phyloP scores from a whole-genome alignment of 2,329 filamentous ascomycete genomes.

The Lomentospora prolificans region DNA sequence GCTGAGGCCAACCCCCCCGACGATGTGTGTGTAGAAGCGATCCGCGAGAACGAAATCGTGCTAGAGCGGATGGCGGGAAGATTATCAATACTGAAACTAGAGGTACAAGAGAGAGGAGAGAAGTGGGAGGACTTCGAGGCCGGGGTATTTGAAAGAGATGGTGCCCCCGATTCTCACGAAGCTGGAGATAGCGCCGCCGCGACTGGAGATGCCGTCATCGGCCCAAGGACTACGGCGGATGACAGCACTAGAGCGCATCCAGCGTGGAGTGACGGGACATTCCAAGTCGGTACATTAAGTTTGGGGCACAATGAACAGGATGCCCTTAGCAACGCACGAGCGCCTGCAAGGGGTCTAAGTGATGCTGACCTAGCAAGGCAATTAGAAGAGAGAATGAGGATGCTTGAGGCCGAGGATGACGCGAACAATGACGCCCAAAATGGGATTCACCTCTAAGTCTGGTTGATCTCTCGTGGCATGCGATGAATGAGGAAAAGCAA shows the following conservation, averaged over 20 bases:
- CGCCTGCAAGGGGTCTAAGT: slow-evolving; percentile 36
- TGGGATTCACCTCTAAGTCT: slow-evolving; percentile 50
- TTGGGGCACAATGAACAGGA: slow-evolving; percentile 8
- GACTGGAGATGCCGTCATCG: slow-evolving; percentile 13
- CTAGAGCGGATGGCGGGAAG: slow-evolving; percentile 59
- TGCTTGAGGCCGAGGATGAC: slow-evolving; percentile 31
- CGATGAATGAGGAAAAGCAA: too few relatives aligned
- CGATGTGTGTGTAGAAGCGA: slow-evolving; percentile 63
- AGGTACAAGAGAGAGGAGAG: slow-evolving; percentile 50
- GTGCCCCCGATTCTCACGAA: slow-evolving; percentile 7
- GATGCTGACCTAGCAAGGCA: slow-evolving; percentile 50
- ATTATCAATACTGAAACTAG: slow-evolving; percentile 50
- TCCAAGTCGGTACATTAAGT: slow-evolving; percentile 46
- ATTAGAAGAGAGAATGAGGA: slow-evolving; percentile 44
- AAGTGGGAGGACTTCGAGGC: slow-evolving; percentile 48
- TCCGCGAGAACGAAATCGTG: slow-evolving; percentile 60
- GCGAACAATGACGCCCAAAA: slow-evolving; percentile 17
- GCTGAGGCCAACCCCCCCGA: slow-evolving; percentile 45
- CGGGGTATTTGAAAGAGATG: slow-evolving; percentile 26
- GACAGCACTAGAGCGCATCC: slow-evolving; percentile 19
- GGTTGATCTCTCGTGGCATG: too few relatives aligned
- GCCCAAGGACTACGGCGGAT: slow-evolving; percentile 8
- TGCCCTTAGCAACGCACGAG: not conserved
- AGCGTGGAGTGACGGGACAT: slow-evolving; percentile 55
- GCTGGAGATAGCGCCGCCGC: slow-evolving; percentile 8